Conservation (phyloP, 768 basidiomycete genomes). For the Naganishia friedmannii region DNA sequence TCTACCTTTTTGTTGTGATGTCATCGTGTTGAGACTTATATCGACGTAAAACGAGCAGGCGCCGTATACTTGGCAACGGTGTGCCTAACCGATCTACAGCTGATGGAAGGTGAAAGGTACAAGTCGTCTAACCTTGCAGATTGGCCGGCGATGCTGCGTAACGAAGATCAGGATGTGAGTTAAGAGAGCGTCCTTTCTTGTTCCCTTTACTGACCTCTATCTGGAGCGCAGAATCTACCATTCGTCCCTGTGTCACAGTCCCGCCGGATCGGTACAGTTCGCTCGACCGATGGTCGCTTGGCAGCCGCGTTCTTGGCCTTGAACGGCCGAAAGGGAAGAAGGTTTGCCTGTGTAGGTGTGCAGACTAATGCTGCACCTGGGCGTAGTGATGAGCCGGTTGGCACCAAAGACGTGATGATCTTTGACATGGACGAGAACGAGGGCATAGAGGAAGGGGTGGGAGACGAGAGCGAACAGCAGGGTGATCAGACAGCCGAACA, state of each 20-base stretch:
- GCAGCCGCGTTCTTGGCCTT: background rate
- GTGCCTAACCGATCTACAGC: background rate
- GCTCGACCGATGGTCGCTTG: background rate
- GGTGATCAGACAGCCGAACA: background rate
- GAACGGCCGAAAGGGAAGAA: conserved; percentile 23
- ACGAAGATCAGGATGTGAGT: background rate
- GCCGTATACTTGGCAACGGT: background rate
- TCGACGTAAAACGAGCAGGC: background rate
- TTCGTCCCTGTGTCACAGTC: conserved; percentile 3
- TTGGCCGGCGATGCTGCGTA: background rate
- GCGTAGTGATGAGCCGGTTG: background rate
- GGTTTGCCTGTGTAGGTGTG: conserved; percentile 23
- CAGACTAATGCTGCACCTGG: background rate
- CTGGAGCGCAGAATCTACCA: background rate
- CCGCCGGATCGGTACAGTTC: background rate
- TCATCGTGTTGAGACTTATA: background rate
- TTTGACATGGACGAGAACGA: conserved; percentile 20
- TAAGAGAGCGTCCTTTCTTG: background rate
- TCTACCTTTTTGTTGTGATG: background rate
- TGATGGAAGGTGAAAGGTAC: background rate
- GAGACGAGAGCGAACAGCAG: background rate
- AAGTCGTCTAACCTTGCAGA: background rate
- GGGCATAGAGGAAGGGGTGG: background rate
- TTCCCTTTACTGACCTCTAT: background rate
- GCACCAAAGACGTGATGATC: background rate